A percentile compares a stretch with the other conserved stretches of the same genome.
phyloP scores from a whole-genome alignment of 2,329 filamentous ascomycete species.

The Penicillium paneum region DNA sequence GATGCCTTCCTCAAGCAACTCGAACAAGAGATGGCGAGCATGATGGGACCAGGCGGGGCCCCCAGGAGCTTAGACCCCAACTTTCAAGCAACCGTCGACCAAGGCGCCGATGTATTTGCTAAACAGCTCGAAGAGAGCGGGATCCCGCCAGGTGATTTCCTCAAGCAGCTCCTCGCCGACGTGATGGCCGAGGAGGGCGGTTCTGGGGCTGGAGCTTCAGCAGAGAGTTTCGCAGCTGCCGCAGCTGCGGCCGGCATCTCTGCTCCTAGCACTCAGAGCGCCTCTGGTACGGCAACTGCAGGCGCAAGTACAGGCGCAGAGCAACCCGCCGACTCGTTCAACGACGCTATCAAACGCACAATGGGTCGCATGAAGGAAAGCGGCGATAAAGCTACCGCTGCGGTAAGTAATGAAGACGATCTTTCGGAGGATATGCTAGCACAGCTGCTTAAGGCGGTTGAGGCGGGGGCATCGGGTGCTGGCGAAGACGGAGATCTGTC shows the following conservation, averaged over 20 bases:
- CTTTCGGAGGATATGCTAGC: slow-evolving; percentile 77
- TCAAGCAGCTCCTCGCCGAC: slow-evolving; percentile 37
- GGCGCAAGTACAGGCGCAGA: slow-evolving; percentile 16
- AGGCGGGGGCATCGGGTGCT: slow-evolving; percentile 56
- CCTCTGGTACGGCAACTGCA: background rate
- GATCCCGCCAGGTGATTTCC: slow-evolving; percentile 33
- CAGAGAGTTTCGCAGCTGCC: slow-evolving; percentile 23
- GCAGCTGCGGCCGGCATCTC: slow-evolving; percentile 12
- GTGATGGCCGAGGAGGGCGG: slow-evolving; percentile 32
- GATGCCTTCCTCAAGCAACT: slow-evolving; percentile 72
- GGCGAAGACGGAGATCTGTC: slow-evolving; percentile 81
- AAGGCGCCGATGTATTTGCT: slow-evolving; percentile 36
- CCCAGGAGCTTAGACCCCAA: slow-evolving; percentile 18
- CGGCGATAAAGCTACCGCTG: slow-evolving; percentile 76
- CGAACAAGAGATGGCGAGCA: slow-evolving; percentile 83
- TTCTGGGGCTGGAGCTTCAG: slow-evolving; percentile 1
- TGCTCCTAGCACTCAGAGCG: background rate
- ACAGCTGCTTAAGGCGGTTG: slow-evolving; percentile 89
- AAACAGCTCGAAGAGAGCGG: slow-evolving; percentile 37
- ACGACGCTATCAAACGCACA: slow-evolving; percentile 86
- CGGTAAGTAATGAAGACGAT: slow-evolving; percentile 60
- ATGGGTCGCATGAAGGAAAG: slow-evolving; percentile 96
- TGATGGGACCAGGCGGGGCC: slow-evolving; percentile 55
- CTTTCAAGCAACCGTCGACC: slow-evolving; percentile 27
- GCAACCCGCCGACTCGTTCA: slow-evolving; percentile 68